Base-by-base conservation (phyloP, 108 stramenopile species). In the Conticribra guillardii region DNA sequence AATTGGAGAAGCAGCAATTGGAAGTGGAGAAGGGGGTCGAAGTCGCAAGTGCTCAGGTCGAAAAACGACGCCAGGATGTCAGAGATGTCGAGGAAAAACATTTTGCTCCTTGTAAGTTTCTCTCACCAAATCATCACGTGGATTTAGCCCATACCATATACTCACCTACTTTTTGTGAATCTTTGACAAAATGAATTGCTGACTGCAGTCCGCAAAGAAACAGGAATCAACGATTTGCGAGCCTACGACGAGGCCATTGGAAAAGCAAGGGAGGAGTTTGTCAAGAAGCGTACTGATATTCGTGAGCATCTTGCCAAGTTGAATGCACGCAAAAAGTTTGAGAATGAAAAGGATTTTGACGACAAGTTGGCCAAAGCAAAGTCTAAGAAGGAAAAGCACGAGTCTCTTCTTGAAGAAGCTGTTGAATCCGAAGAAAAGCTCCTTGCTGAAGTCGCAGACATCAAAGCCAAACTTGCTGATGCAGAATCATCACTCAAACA, bases 181-280 rank as follows among this genome's bases (percentile, higher is more conserved):
- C n/a, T n/a, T n/a, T n/a, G n/a, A n/a, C n/a, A n/a, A n/a, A n/a
- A n/a, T n/a, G n/a, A n/a, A n/a, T n/a, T n/a, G n/a, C n/a, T n/a
- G n/a, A n/a, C n/a, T n/a, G n/a, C 37, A 15, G 92, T 96, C 80
- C 85, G 92, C 14, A 84, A 89, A 45, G 76, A 67, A 23, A 95
- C 94, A 26, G 94, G 93, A n/a, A 65, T 95, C 34, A 66, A 54
- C 19, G 93, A 97, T 66, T 71, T 95, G 62, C 75, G 92, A 29
- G 87, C 90, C 22, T 94, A 90, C 74, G 96, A 94, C 47, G 84
- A 87, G 50, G 87, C 88, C n/a, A 86, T 91, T 16, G 87, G 86
- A 5, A 86, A 92, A 70, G 75, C 74, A 34, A 86, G 94, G 2
- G 90, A 95, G 26, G 92, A 91, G 28, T 91, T 90, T 68, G 70